A percentile compares a stretch with the other conserved stretches of the same genome.
Conservation (phyloP, 2,329 filamentous ascomycete genomes). For the Neofusicoccum sp. region DNA sequence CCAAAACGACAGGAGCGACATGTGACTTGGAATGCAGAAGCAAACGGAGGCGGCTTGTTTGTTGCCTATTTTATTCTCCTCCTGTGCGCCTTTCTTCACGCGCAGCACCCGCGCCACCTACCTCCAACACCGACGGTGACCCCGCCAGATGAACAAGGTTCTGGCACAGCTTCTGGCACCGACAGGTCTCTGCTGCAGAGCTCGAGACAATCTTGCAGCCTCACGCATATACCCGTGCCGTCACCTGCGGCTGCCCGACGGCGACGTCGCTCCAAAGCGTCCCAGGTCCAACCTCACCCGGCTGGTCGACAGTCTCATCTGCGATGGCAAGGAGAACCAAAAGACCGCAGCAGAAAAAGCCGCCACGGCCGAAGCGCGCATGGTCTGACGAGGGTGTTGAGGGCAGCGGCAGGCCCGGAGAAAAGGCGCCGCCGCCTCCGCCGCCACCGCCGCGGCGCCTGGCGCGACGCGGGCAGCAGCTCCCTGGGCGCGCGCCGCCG, state of each 20-base stretch:
- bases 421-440: background rate
- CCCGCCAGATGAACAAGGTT: too few species aligned
- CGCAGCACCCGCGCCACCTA: too few species aligned
- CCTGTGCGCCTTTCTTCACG: background rate
- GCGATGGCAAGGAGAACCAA: background rate
- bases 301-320: background rate
- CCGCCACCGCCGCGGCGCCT: background rate
- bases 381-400: background rate
- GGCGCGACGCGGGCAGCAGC: background rate
- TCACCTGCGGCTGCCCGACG: background rate
- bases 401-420: background rate
- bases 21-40: background rate
- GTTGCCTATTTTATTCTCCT: background rate
- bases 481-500: background rate
- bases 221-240: too few species aligned
- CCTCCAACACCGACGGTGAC: background rate
- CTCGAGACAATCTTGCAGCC: too few species aligned
- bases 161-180: too few species aligned
- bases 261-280: background rate
- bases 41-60: background rate
- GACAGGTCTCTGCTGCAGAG: too few species aligned
- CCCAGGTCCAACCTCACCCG: too few species aligned
- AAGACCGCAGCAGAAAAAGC: background rate
- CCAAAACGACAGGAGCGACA: background rate
- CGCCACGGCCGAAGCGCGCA: background rate